Evolutionary conservation across 768 basidiomycete species (phyloP), one percentile per base, ranked within the genome.

Genomic region (Postia placenta): DNA sequence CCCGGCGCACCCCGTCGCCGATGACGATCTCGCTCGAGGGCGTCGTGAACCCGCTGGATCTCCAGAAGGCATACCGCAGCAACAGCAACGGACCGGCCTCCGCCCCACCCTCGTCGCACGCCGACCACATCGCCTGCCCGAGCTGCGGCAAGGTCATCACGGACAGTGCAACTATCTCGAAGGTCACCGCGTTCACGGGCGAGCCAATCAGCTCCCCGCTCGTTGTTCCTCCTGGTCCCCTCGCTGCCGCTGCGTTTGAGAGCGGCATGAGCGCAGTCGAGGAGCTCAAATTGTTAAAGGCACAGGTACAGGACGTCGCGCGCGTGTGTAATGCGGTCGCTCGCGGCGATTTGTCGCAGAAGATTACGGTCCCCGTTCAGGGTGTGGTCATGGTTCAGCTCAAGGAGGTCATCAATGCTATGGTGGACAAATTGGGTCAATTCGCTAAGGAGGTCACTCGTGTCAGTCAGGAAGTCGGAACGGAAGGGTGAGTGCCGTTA

Each of bases 401-500:
- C 54, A 65, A 65, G 56, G 64, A 65, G 47, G 62, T 64, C 50
- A 65, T 65, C 57, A 65, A 65, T 49, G 56, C 58, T 7, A 65
- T 65, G 64, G 64, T 65, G 54, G 81, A 83, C 62, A 75, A 79
- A 58, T 73, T 97, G 24, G 82, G 86, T 49, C 85, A 87, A 60
- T 95, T 97, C 66, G 92, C 94, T 28, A 84, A 85, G 62, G 91
- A 93, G 64, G 91, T 93, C 30, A 92, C 91, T 50, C 79, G 92
- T 50, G 87, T 89, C 50, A 79, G 78, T 56, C 83, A 85, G 64
- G 87, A 89, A 63, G 92, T 95, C 64, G 87, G 87, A 19, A 88
- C 84, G 48, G 85, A 87, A 74, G 64, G 64, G 63, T 64, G 30
- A 20, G 58, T 55, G 23, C 11, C 22, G 9, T 39, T 39, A 39